Conservation (phyloP, 805 yeast species). For the Cyberlindnera mycetangii region DNA sequence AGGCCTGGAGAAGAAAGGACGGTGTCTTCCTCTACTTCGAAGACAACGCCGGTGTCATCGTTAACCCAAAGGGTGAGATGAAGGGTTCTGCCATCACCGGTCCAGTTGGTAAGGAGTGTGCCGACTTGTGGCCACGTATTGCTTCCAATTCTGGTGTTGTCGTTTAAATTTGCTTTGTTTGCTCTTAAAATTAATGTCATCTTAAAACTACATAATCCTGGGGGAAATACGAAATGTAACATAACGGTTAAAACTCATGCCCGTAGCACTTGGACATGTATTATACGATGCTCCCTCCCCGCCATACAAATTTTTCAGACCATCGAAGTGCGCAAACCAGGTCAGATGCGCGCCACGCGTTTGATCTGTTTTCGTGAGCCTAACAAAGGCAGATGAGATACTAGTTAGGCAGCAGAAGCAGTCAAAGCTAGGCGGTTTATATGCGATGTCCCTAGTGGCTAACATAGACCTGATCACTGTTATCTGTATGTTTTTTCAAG, state of each 20-base stretch:
- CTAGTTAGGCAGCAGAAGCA: not conserved
- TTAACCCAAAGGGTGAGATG: constrained; percentile 99
- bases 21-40: constrained; percentile 99
- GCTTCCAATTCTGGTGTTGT: constrained; percentile 99
- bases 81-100: constrained; percentile 99
- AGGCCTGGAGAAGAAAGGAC: constrained; percentile 99
- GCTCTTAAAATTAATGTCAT: constrained; percentile 29
- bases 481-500: constrained; percentile 6
- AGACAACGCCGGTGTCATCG: constrained; percentile 99
- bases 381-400: not conserved
- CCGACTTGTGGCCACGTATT: constrained; percentile 99
- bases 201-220: constrained; percentile 23
- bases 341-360: not conserved
- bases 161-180: constrained; percentile 53
- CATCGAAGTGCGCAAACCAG: constrained; percentile 7
- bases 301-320: constrained; percentile 5
- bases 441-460: not conserved
- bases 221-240: constrained; percentile 25
- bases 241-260: constrained; percentile 17
- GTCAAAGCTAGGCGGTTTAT: not conserved
- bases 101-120: constrained; percentile 99
- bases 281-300: not conserved
- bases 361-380: not conserved
- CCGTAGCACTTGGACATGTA: not conserved
- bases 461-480: constrained; percentile 12